A percentile compares a stretch with the other conserved stretches of the same genome.
These are phyloP conservation scores for Seminavis robusta DNA, from an alignment of 108 stramenopile genomes.

Conservation along the genomic window DNA sequence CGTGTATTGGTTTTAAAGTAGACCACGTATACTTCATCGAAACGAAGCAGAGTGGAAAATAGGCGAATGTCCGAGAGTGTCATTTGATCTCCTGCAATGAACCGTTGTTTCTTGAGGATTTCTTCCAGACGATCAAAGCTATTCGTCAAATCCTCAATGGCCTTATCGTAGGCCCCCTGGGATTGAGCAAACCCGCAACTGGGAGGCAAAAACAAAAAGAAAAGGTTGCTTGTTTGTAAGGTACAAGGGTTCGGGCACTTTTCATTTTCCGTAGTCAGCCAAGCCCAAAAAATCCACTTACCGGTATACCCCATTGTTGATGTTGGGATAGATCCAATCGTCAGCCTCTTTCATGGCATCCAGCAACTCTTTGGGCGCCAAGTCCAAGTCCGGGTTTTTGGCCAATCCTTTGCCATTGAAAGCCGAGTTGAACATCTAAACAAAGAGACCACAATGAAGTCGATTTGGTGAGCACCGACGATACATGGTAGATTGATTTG, in stretches of 20 bases:
- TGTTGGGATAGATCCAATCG: slow-evolving; percentile 65
- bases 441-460: too few species aligned
- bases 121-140: slow-evolving; percentile 50
- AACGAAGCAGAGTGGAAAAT: slow-evolving; percentile 60
- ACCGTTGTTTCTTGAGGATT: slow-evolving; percentile 31
- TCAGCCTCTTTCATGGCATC: slow-evolving; percentile 64
- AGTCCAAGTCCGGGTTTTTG: slow-evolving; percentile 47
- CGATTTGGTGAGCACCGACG: too few species aligned
- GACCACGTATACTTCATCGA: slow-evolving; percentile 83
- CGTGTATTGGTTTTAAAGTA: slow-evolving; percentile 93
- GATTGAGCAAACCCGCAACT: slow-evolving; percentile 10
- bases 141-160: slow-evolving; percentile 1
- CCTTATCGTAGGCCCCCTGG: slow-evolving; percentile 7
- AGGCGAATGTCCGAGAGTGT: slow-evolving; percentile 67
- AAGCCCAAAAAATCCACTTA: too few species aligned
- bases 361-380: slow-evolving; percentile 56
- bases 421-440: slow-evolving; percentile 81
- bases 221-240: too few species aligned
- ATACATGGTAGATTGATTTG: too few species aligned
- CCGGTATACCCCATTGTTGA: slow-evolving; percentile 88
- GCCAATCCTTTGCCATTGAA: slow-evolving; percentile 68
- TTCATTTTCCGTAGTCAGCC: too few species aligned
- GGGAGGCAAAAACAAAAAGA: not conserved
- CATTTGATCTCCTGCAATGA: slow-evolving; percentile 28
- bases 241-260: too few species aligned